Percentiles rank a stretch among this genome's conserved stretches.
phyloP scores from a whole-genome alignment of 2,329 filamentous ascomycete species.

The Neonectria punicea region DNA sequence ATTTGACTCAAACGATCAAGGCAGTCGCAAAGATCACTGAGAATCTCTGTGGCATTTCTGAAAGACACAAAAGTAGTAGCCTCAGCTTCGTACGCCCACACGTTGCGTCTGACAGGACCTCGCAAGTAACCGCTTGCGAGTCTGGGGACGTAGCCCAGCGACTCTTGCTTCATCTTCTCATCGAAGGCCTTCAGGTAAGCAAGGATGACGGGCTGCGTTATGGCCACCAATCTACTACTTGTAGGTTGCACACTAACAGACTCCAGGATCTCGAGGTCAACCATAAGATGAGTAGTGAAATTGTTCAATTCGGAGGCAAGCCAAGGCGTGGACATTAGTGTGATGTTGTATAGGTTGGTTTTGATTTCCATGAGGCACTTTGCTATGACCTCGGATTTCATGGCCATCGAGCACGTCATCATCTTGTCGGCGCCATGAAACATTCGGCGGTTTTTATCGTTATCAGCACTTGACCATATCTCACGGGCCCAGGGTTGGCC shows the following conservation, averaged over 20 bases:
- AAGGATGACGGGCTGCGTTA: not conserved
- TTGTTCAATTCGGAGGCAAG: too few relatives aligned
- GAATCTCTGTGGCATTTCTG: not conserved
- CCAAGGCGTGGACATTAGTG: too few relatives aligned
- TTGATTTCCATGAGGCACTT: not conserved
- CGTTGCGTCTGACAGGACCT: not conserved
- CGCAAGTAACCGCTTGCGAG: too few relatives aligned
- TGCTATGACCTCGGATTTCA: not conserved
- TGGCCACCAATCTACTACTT: not conserved
- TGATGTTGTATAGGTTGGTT: not conserved
- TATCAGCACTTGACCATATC: too few relatives aligned
- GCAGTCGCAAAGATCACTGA: not conserved
- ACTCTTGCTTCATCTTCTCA: too few relatives aligned
- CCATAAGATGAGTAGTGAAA: not conserved
- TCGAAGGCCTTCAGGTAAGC: not conserved
- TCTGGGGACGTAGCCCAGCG: too few relatives aligned
- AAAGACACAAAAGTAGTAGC: too few relatives aligned
- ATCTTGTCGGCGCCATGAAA: not conserved
- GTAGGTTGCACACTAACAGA: too few relatives aligned
- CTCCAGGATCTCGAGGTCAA: not conserved
- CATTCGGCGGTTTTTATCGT: too few relatives aligned
- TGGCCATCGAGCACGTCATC: not conserved
- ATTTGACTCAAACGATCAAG: not conserved
- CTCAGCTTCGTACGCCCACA: not conserved
- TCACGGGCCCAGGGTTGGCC: not conserved